These are phyloP conservation scores for Penicillium goetzii DNA, from an alignment of 495 filamentous ascomycete species.

Conservation along the genomic window DNA sequence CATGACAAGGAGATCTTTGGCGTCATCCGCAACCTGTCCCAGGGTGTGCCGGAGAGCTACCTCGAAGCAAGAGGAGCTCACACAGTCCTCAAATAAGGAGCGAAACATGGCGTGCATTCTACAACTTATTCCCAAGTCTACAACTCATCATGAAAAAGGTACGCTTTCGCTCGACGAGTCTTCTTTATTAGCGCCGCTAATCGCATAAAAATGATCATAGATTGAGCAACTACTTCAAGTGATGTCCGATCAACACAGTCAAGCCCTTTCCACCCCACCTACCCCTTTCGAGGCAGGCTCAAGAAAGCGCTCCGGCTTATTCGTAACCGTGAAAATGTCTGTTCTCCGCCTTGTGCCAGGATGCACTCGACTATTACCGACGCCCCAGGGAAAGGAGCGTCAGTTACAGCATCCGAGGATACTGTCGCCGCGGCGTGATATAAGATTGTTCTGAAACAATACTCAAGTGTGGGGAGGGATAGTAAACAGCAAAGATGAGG, in stretches of 20 bases:
- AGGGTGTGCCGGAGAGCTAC: slow-evolving; percentile 82
- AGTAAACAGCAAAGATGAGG: not conserved
- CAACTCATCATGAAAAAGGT: not conserved
- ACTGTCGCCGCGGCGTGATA: slow-evolving; percentile 59
- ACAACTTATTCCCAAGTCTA: slow-evolving; percentile 2
- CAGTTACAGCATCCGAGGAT: slow-evolving; percentile 59
- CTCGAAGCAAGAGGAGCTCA: slow-evolving; percentile 89
- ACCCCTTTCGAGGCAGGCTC: slow-evolving; percentile 74
- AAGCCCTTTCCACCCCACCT: slow-evolving; percentile 83
- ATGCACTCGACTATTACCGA: slow-evolving; percentile 57
- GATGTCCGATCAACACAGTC: slow-evolving; percentile 79
- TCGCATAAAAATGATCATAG: not conserved
- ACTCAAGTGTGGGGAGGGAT: not conserved
- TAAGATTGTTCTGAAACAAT: slow-evolving; percentile 10
- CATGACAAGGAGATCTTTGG: slow-evolving; percentile 87
- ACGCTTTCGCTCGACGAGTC: not conserved
- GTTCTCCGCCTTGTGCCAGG: slow-evolving; percentile 58
- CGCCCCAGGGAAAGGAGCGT: slow-evolving; percentile 47
- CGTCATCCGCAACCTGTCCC: slow-evolving; percentile 72
- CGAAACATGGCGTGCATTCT: not conserved
- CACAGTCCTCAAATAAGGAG: slow-evolving; percentile 79
- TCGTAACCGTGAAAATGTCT: slow-evolving; percentile 65
- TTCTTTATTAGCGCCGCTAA: not conserved
- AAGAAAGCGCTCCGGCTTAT: slow-evolving; percentile 96
- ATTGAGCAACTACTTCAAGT: slow-evolving; percentile 13